Base-by-base conservation (phyloP, 2,329 filamentous ascomycete genomes). In the Xylaria sp. region DNA sequence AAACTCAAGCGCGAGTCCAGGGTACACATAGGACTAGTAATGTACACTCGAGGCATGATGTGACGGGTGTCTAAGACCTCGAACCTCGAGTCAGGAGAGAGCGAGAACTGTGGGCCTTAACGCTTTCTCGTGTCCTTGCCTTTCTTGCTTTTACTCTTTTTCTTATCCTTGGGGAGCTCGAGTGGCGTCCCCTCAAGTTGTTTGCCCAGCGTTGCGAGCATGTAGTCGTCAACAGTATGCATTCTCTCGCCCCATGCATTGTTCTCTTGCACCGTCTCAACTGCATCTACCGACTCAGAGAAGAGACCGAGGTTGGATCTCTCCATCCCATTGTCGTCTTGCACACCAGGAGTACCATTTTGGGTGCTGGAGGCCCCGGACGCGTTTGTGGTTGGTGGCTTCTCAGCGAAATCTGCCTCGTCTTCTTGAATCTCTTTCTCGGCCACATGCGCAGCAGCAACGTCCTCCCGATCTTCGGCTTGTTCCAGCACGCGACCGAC, bases 391-490 rank as follows among this genome's bases (percentile, higher is more conserved):
- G 75, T 84, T 73, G 76, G 65, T 18, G 86, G 81, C 78, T 89
- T 88, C 76, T 94, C 92, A 2, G 90, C 90, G 73, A 97, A 97
- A 77, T 97, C 94, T 4, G 89, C 92, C 55, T 94, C 93, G 74
- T 97, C 94, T 28, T 92, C 91, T 75, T 93, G 90, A 56, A 96
- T 91, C 79, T 99, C 96, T 77, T 92, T 96, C 78, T 97, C 92
- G 0, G 96, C 96, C 10, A 92, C 88, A 61, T 92, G 91, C 1
- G 96, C 96, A 0, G 96, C 96, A 31, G 90, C 90, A 15, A 95
- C 93, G 78, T 99, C 96, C 78, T 99, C 96, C 57, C 89, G 89
- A 76, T 99, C 96, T 81, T 99, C 96, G 0, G 94, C 95, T 72
- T 93, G 92, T 74, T 97, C 94, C 39, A 99, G 90, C 0, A 91